phyloP scores from a whole-genome alignment of 345 rosid species.

The Camelina neglecta region DNA sequence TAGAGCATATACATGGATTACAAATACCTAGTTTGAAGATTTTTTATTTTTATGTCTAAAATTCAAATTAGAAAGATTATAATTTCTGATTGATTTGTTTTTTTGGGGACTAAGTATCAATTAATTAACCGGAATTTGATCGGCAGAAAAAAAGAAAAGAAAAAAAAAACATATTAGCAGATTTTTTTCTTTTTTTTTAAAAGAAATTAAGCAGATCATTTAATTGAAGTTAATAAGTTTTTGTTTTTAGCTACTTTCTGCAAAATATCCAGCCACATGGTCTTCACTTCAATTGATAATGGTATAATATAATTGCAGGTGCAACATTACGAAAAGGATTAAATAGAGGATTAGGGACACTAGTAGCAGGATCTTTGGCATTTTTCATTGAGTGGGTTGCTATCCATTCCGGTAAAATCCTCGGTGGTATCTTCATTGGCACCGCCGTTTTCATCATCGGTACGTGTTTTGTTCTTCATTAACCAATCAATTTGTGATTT shows the following conservation, averaged over 20 bases:
- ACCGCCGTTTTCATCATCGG: conserved; percentile 65
- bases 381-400: conserved; percentile 62
- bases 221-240: not conserved
- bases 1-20: no score
- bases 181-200: not conserved
- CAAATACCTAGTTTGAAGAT: no score
- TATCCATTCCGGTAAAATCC: conserved; percentile 46
- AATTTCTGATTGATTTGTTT: no score
- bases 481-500: not conserved
- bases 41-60: no score
- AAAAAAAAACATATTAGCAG: not conserved
- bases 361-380: conserved; percentile 72
- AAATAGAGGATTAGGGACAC: conserved; percentile 77
- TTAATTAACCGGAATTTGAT: no score
- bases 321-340: conserved; percentile 81
- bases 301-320: conserved; percentile 43
- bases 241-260: not conserved
- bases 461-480: conserved; percentile 36
- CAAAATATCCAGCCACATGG: not conserved
- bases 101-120: no score
- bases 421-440: conserved; percentile 72
- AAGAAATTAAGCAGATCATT: not conserved
- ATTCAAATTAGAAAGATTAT: no score
- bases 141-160: no score
- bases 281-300: no score